Conservation (phyloP, 768 basidiomycete species). For the Rhodotorula toruloides region DNA sequence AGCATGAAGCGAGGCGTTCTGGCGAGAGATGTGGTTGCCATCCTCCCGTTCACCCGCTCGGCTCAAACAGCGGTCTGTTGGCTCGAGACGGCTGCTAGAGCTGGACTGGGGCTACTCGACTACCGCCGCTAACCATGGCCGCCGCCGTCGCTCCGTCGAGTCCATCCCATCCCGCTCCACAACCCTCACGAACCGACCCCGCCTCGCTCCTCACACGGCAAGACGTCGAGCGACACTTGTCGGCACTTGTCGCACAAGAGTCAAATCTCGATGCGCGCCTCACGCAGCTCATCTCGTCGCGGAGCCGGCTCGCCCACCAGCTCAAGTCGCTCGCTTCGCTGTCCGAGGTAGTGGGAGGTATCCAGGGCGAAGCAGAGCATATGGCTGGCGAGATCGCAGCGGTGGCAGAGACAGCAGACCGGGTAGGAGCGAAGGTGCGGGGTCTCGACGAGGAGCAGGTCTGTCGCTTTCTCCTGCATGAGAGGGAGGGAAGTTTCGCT, state of each 20-base stretch:
- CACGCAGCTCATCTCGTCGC: conserved; percentile 19
- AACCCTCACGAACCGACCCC: conserved; percentile 8
- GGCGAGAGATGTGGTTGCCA: too few species aligned
- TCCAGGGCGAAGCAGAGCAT: conserved; percentile 23
- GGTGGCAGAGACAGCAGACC: conserved; percentile 58
- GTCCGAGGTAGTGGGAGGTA: conserved; percentile 15
- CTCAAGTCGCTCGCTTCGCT: conserved; percentile 23
- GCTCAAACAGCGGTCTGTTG: too few species aligned
- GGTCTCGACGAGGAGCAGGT: conserved; percentile 89
- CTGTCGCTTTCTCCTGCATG: conserved; percentile 44
- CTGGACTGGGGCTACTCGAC: too few species aligned
- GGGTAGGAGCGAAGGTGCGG: conserved; percentile 86
- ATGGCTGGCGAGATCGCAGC: conserved; percentile 15
- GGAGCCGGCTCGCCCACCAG: conserved; percentile 2
- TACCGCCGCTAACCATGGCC: not conserved
- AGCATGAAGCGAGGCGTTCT: too few species aligned
- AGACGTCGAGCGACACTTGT: conserved; percentile 16
- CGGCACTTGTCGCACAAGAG: conserved; percentile 11
- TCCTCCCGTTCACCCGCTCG: too few species aligned
- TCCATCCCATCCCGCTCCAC: not conserved
- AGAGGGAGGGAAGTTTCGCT: not conserved
- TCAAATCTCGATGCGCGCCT: conserved; percentile 26
- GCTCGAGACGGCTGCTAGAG: too few species aligned
- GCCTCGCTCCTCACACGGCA: conserved; percentile 19
- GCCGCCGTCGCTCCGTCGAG: not conserved